Evolutionary conservation across 78 protist species (phyloP).

Genomic region (Guillardia theta): DNA sequence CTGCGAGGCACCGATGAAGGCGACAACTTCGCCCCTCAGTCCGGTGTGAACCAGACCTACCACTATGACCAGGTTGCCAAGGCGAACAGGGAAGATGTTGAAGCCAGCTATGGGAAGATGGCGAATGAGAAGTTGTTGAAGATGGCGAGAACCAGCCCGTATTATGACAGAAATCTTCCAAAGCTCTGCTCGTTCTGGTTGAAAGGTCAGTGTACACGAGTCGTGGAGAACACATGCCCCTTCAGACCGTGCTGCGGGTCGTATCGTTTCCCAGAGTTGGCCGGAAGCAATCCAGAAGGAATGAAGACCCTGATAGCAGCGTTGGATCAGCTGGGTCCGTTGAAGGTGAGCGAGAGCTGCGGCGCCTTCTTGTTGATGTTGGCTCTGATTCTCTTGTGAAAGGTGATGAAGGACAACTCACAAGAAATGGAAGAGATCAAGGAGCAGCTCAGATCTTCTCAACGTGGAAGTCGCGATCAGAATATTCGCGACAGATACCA

Average conservation of each 20-base stretch:
- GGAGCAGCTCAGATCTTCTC: slow-evolving; percentile 37
- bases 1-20: background rate
- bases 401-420: slow-evolving; percentile 25
- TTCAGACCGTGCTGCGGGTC: slow-evolving; percentile 48
- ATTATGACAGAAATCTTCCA: slow-evolving; percentile 45
- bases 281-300: background rate
- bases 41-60: slow-evolving; percentile 40
- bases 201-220: slow-evolving; percentile 29
- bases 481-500: slow-evolving; percentile 48
- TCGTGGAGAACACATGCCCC: slow-evolving; percentile 39
- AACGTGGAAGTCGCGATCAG: slow-evolving; percentile 25
- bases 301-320: background rate
- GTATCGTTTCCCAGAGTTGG: slow-evolving; percentile 52
- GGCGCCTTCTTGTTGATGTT: background rate
- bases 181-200: slow-evolving; percentile 53
- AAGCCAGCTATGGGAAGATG: slow-evolving; percentile 9
- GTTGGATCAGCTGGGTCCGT: slow-evolving; percentile 20
- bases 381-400: background rate
- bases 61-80: slow-evolving; percentile 25
- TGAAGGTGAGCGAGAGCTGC: background rate
- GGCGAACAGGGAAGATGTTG: slow-evolving; percentile 13
- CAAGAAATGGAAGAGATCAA: slow-evolving; percentile 39
- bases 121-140: background rate
- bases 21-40: background rate
- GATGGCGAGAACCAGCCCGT: background rate